phyloP scores from a whole-genome alignment of 1,284 basidiomycete species.

The Earliella scabrosa region DNA sequence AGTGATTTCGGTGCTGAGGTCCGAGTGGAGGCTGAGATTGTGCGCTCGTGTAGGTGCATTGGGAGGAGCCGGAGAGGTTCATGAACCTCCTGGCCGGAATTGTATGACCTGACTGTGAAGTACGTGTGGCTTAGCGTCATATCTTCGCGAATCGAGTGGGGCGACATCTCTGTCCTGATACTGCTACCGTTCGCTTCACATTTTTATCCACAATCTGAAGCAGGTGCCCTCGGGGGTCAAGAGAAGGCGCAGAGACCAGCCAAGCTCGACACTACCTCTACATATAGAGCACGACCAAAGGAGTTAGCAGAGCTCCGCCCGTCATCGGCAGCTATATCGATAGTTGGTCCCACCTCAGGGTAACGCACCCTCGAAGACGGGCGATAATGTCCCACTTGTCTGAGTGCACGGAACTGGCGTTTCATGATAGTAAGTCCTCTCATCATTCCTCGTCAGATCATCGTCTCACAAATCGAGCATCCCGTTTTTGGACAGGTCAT shows the following conservation, averaged over 20 bases:
- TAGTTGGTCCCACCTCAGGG: no score
- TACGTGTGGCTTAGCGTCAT: no score
- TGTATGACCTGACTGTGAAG: no score
- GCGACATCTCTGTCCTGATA: no score
- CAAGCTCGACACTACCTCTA: background rate
- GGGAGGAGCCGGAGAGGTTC: conserved; percentile 29
- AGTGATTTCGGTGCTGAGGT: conserved; percentile 1
- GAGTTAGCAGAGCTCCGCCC: conserved; percentile 5
- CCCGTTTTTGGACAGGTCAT: no score
- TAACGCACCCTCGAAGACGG: background rate
- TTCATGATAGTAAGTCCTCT: conserved; percentile 28
- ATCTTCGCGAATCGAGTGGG: no score
- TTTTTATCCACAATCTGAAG: no score
- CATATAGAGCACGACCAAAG: conserved; percentile 11
- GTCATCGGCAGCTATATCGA: background rate
- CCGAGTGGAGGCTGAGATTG: no score
- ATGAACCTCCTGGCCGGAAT: conserved; percentile 15
- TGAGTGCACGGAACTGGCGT: conserved; percentile 31
- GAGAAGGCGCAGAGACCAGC: no score
- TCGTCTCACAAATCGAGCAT: background rate
- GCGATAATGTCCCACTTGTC: conserved; percentile 29
- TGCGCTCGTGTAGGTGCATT: conserved; percentile 20
- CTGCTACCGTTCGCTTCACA: no score
- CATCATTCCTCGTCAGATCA: background rate
- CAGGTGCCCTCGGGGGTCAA: no score